phyloP scores from a whole-genome alignment of 2,329 filamentous ascomycete species.

The Podosphaera xanthii region DNA sequence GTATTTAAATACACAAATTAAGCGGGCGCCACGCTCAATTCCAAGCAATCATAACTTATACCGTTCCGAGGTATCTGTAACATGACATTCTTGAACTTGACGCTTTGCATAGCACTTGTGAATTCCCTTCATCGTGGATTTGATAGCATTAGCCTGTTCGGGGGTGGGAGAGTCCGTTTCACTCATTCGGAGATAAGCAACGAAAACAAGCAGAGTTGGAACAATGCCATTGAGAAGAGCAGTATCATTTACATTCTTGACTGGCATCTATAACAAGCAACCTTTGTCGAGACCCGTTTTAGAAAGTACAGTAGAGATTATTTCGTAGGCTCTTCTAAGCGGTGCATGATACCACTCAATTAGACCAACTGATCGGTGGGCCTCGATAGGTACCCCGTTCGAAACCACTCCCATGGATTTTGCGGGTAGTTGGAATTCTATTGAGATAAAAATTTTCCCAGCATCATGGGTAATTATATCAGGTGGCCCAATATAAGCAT shows the following conservation, averaged over 20 bases:
- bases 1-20: no score
- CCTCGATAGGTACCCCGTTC: not conserved
- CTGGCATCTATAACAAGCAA: no score
- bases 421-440: not conserved
- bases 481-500: no score
- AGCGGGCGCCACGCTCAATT: no score
- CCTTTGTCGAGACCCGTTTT: no score
- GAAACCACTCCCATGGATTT: not conserved
- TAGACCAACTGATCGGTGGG: not conserved
- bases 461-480: not conserved
- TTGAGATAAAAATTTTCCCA: constrained; percentile 2
- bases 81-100: not conserved
- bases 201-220: not conserved
- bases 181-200: not conserved
- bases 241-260: no score
- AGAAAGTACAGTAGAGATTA: no score
- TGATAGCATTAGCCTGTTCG: not conserved
- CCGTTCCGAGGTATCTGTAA: no score
- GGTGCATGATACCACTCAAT: no score
- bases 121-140: not conserved
- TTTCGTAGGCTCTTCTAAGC: not conserved
- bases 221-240: no score
- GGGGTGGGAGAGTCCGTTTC: not conserved
- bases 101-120: not conserved
- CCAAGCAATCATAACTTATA: no score